Evolutionary conservation across 2,329 filamentous ascomycete genomes (phyloP).

Genomic region (Colletotrichum plurivorum): DNA sequence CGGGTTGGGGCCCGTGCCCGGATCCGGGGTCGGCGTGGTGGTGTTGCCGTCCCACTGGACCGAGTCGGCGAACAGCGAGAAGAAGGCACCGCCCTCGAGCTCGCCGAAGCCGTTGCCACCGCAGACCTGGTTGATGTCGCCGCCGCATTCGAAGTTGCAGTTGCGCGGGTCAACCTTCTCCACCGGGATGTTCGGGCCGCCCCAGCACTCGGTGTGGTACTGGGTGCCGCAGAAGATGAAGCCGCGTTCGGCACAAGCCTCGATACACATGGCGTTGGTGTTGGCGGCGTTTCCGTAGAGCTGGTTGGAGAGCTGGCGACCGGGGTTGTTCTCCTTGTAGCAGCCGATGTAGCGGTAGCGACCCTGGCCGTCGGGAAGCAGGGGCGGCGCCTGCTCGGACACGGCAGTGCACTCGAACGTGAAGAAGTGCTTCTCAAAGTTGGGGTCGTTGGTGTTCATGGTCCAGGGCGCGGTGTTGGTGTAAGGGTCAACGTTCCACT

Average conservation of each 20-base stretch:
- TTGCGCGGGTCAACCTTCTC: constrained; percentile 59
- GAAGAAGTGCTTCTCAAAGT: constrained; percentile 65
- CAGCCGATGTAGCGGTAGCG: constrained; percentile 69
- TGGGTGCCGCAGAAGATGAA: constrained; percentile 63
- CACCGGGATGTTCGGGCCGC: constrained; percentile 61
- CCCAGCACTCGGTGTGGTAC: constrained; percentile 69
- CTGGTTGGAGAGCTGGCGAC: constrained; percentile 62
- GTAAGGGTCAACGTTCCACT: constrained; percentile 69
- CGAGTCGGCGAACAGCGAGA: constrained; percentile 63
- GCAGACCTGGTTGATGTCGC: constrained; percentile 64
- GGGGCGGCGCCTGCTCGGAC: constrained; percentile 66
- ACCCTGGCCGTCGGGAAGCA: constrained; percentile 58
- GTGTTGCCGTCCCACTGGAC: constrained; percentile 47
- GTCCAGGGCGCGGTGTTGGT: constrained; percentile 66
- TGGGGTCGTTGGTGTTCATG: constrained; percentile 69
- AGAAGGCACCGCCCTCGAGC: constrained; percentile 53
- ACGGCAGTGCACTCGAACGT: constrained; percentile 67
- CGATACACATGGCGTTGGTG: constrained; percentile 62
- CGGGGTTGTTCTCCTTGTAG: constrained; percentile 69
- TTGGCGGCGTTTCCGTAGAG: constrained; percentile 57
- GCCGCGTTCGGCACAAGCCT: constrained; percentile 53
- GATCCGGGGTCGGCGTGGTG: constrained; percentile 42
- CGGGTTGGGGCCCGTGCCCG: constrained; percentile 35
- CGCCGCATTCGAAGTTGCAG: constrained; percentile 67
- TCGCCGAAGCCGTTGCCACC: constrained; percentile 62